Base-by-base conservation (phyloP, 1,284 basidiomycete genomes). In the Cryptococcus sp. region DNA sequence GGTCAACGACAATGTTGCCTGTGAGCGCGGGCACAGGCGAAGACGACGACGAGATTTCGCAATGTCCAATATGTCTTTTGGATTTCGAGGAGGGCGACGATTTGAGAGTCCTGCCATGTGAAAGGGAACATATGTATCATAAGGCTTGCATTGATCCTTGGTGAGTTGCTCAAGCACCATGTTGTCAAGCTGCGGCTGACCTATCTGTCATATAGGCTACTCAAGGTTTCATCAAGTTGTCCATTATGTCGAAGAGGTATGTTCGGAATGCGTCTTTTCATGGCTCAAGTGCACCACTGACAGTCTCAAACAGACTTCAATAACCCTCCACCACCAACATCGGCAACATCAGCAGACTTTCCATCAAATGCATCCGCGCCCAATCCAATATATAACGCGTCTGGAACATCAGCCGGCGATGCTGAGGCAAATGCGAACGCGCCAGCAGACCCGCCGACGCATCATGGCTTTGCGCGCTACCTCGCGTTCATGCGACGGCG, bases 61-160 rank as follows among this genome's bases (percentile, higher is more conserved):
- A 88, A 23, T 96, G 93, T 78, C 92, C 93, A 6, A 96, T 96
- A 63, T 96, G 93, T 73, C 88, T 95, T 60, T 82, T 91, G 42
- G 92, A 94, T 68, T 96, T 96, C 70, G 89, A 93, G 75, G 88
- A 90, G 62, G 93, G 91, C 5, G 93, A 96, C 71, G 90, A 94
- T 73, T 78, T 95, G 17, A 85, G 93, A 35, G 84, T 94, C 39
- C 79, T 96, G 55, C 93, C 93, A 0, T 96, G 93, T 76, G 89
- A 91, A 71, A 89, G 88, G 47, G 85, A 88, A 64, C 93, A 96
- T 73, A 83, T 85, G 54, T 96, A 94, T 81, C 93, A 96, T 71
- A 86, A 88, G 69, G 65, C 61, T 8, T 77, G 76, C 52, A 76
- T 79, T 20, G 77, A 80, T 74, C 80, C 73, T 60, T 81, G 75